Base-by-base conservation (phyloP, 2,329 filamentous ascomycete species). In the Botryotinia globosa region DNA sequence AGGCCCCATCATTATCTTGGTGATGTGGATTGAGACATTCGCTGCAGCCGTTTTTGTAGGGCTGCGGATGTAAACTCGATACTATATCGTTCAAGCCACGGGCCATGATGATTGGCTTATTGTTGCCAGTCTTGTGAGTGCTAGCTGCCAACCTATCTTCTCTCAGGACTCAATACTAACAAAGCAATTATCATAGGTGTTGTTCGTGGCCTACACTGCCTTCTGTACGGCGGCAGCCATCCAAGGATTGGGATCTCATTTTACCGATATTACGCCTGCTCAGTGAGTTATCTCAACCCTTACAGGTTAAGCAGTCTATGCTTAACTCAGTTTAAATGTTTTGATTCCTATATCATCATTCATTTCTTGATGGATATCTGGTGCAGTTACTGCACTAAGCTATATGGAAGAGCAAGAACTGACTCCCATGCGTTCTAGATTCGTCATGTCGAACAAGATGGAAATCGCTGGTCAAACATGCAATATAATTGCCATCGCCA, bases 401-500 rank as follows among this genome's bases (percentile, higher is more conserved):
- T 29, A 12, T 42, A 2, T 20, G 2, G 37, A 29, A 63, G 37
- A 4, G 1, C n/a, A 63, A 22, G n/a, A 29, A 63, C 39, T 32
- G n/a, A 63, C 10, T 32, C 61, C 18, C n/a, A 9, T 63, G 9
- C 39, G 39, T 63, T 22, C 25, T 63, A 63, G 61, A 42, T 71
- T 71, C 10, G 59, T 63, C 44, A 32, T 34, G 29, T 71, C 69
- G 18, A 71, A 63, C 12, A 64, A 71, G 44, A 71, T 71, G 69
- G 59, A 71, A 64, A 39, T 71, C 18, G 69, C 69, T 22, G 69
- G 59, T 10, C 69, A 71, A 64, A 71, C 69, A 4, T 71, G 59
- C 32, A 71, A 64, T 18, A 71, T 71, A 18, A 37, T 71, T 20
- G 69, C 59, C 18, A 64, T 71, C 16, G 58, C 34, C 32, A 64